Evolutionary conservation across 768 basidiomycete species (phyloP), one percentile per base, ranked within the genome.

Genomic region (Leccinum olivaceopallidum): DNA sequence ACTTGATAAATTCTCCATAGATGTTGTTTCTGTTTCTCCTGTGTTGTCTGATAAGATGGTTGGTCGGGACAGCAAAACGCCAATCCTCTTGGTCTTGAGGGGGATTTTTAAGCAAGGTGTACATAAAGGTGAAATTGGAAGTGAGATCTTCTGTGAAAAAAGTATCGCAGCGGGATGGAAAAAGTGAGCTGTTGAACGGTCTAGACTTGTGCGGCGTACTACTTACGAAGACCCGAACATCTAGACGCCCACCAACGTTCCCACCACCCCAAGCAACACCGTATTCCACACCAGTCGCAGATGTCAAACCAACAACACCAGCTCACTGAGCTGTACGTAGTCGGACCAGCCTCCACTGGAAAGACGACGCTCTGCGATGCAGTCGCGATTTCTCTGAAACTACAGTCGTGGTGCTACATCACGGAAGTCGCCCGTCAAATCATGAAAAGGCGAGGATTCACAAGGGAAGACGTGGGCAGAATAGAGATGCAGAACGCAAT

Each of bases 301-400:
- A 71, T 71, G 70, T 22, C 59, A 44, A 62, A 67, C 39, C 37
- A 53, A 10, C 60, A 52, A 42, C 20, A 47, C n/a, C 59, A 54
- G 24, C 61, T 64, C 58, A 66, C 62, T 34, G 71, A 72, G 51
- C n/a, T 71, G 34, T 85, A 80, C 61, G 69, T 86, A 48, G 71
- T 85, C 52, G 84, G 83, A 6, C 83, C 84, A 30, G 81, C 84
- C 71, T 87, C 86, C 16, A 84, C 84, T 13, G 88, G 88, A n/a
- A 90, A 89, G 71, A 86, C 87, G 26, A 88, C 87, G 0, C 77
- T 88, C 4, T 87, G 85, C 69, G 70, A 79, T 37, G 83, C 84
- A 2, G 69, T 88, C 0, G 78, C 78, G 0, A 63, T 74, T 50
- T 74, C 75, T 39, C 65, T 86, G 10, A 71, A 73, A 2, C 60